These are phyloP conservation scores for Apiospora aurea DNA, from an alignment of 2,329 filamentous ascomycete species.

Conservation along the genomic window DNA sequence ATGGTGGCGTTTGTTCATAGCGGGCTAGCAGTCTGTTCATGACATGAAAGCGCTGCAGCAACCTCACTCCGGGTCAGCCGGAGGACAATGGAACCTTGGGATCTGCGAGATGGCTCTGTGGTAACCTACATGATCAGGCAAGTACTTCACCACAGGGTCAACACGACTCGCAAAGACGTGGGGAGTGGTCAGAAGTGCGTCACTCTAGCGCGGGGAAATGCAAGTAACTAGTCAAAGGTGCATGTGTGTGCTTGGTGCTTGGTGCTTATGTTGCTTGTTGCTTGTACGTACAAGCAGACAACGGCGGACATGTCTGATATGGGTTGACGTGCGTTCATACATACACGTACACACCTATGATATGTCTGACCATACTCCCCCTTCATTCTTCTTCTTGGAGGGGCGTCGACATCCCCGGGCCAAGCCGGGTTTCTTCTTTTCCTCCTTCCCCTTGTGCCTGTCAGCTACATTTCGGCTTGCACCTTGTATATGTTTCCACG, in stretches of 20 bases:
- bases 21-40: neutral
- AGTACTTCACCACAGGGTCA: neutral
- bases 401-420: neutral
- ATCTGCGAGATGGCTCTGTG: constrained; percentile 1
- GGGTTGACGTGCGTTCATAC: constrained; percentile 2
- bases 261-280: neutral
- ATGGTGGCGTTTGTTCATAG: constrained; percentile 2
- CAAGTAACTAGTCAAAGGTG: constrained; percentile 17
- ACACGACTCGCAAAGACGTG: constrained; percentile 18
- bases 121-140: neutral
- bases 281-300: neutral
- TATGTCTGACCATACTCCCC: neutral
- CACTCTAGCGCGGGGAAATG: constrained; percentile 18
- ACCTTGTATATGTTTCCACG: neutral
- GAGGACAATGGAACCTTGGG: neutral
- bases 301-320: neutral
- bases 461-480: neutral
- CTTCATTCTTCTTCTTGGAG: constrained; percentile 9
- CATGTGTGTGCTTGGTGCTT: constrained; percentile 3
- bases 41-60: neutral
- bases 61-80: neutral
- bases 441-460: neutral
- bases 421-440: neutral
- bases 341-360: neutral
- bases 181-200: constrained; percentile 12